These are phyloP conservation scores for Solanum peruvianum DNA, from an alignment of 257 asterid genomes.

Conservation along the genomic window DNA sequence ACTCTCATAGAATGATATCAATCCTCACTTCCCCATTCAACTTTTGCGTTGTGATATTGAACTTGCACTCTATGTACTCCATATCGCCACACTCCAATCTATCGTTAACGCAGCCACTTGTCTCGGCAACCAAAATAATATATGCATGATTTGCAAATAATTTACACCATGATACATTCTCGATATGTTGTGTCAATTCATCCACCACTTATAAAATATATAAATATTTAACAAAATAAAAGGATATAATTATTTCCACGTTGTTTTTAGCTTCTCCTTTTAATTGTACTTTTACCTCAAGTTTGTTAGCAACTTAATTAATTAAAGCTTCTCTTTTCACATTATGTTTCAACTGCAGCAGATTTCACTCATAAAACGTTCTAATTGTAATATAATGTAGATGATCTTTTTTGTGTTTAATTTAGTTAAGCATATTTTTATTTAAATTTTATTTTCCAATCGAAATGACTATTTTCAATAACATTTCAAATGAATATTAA, in stretches of 20 bases:
- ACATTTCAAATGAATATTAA: too few relatives aligned
- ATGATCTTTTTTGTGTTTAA: background rate
- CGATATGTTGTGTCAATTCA: background rate
- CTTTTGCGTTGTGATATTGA: background rate
- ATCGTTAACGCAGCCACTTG: background rate
- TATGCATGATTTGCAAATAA: background rate
- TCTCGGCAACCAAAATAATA: background rate
- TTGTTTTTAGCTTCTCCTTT: background rate
- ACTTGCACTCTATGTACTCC: background rate
- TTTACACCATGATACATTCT: background rate
- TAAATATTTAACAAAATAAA: background rate
- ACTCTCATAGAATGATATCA: background rate
- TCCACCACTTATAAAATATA: background rate
- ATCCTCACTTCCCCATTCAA: background rate
- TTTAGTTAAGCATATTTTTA: background rate
- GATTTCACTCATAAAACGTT: background rate
- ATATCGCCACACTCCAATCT: background rate
- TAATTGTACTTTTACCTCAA: background rate
- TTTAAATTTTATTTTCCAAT: too few relatives aligned
- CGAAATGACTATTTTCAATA: background rate
- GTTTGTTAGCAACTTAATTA: background rate
- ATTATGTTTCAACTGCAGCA: background rate
- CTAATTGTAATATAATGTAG: too few relatives aligned
- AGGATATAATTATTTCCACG: background rate
- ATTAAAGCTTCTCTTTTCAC: background rate